These are phyloP conservation scores for Plasmopara halstedii DNA, from an alignment of 352 stramenopile genomes.

Conservation along the genomic window DNA sequence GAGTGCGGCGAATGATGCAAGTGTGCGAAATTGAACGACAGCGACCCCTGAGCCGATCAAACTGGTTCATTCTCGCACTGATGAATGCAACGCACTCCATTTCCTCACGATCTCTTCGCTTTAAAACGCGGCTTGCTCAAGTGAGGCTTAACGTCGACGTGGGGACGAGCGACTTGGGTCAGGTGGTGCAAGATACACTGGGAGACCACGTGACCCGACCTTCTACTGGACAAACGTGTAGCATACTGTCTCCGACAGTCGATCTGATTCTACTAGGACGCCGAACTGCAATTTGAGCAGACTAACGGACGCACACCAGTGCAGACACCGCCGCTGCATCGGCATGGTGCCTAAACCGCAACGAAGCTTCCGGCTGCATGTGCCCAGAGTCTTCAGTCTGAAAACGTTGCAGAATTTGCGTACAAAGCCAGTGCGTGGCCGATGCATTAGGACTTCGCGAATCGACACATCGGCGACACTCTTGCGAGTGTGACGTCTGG, in stretches of 20 bases:
- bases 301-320: neutral
- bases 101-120: neutral
- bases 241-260: neutral
- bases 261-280: neutral
- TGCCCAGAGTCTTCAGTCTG: neutral
- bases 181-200: neutral
- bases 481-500: neutral
- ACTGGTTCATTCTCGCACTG: neutral
- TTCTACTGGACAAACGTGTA: neutral
- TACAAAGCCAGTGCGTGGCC: neutral
- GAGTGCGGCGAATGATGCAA: neutral
- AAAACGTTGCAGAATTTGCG: neutral
- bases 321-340: neutral
- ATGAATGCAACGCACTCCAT: neutral
- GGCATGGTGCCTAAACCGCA: neutral
- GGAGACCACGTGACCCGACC: neutral
- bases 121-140: neutral
- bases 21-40: neutral
- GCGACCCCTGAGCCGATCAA: neutral
- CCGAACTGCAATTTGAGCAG: neutral
- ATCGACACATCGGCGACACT: too few relatives aligned
- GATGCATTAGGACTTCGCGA: neutral
- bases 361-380: neutral
- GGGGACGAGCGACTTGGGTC: neutral
- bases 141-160: neutral